Base-by-base conservation (phyloP, 2,329 filamentous ascomycete species). In the Fusarium nurragi region DNA sequence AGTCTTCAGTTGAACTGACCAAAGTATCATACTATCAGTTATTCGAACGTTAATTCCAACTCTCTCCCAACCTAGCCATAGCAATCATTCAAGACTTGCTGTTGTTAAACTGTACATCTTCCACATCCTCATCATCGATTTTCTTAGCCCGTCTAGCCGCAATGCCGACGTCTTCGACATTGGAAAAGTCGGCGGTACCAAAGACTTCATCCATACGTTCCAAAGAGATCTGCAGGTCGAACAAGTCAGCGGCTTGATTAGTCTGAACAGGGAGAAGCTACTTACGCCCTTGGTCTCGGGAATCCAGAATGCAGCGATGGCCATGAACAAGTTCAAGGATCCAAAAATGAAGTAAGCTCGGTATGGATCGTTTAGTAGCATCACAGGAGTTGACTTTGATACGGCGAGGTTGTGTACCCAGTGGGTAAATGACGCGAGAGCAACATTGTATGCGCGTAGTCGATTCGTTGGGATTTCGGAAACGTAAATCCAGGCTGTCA, bases 361-460 rank as follows among this genome's bases (percentile, higher is more conserved):
- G 39, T 69, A 74, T 1, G 71, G 70, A 8, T 60, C 65, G 10
- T 61, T 64, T 77, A 81, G 79, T 61, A 90, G 78, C 87, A 89
- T 89, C 32, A 82, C 82, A 0, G 85, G 86, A 1, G 85, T 86
- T 21, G 85, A 84, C 22, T 86, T 77, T 7, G 87, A 85, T 18
- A 90, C 85, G 3, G 87, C 86, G 36, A 89, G 83, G 67, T 89
- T 89, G 73, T 89, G 88, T 1, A 89, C 72, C 86, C 86, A 88
- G 68, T 89, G 86, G 1, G 84, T 87, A 3, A 86, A 84, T 0
- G 87, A 86, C 0, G 85, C 86, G 40, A 89, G 79, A 2, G 85
- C 80, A 12, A 89, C 86, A 60, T 88, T 89, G 55, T 86, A 77
- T 11, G 81, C 83, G 36, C 87, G 76, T 4, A 89, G 79, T 14